These are phyloP conservation scores for Alternaria sp. DNA, from an alignment of 2,329 filamentous ascomycete genomes.

Conservation along the genomic window DNA sequence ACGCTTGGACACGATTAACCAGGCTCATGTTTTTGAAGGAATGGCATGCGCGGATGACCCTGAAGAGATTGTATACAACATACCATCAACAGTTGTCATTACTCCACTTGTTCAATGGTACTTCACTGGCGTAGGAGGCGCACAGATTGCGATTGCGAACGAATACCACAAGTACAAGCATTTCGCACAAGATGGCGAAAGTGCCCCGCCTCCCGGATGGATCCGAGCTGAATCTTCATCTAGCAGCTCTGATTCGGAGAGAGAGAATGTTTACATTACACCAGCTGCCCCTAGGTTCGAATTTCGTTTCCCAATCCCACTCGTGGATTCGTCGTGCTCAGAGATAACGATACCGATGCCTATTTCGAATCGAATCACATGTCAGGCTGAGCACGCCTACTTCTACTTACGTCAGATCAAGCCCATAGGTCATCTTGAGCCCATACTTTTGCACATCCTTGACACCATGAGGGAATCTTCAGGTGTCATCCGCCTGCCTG, in stretches of 20 bases:
- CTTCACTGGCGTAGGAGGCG: background rate
- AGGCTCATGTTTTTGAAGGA: too few species aligned
- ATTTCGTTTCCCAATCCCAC: background rate
- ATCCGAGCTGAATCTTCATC: background rate
- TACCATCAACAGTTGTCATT: background rate
- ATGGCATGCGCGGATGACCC: too few species aligned
- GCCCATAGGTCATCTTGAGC: too few species aligned
- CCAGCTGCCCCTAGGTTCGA: rapidly evolving
- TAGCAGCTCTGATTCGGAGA: background rate
- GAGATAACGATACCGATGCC: background rate
- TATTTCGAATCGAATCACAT: background rate
- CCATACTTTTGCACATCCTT: too few species aligned
- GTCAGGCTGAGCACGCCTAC: background rate
- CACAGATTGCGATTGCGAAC: background rate
- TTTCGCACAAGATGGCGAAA: background rate
- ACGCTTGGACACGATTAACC: too few species aligned
- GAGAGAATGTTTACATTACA: background rate
- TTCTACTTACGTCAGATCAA: background rate
- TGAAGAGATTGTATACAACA: too few species aligned
- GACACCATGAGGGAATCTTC: too few species aligned
- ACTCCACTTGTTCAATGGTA: background rate
- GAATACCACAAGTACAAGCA: background rate
- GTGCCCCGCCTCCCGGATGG: background rate
- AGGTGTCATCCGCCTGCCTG: background rate
- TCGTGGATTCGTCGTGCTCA: background rate